Evolutionary conservation across 2,329 filamentous ascomycete genomes (phyloP).

Genomic region (Ceratocystis destructans): DNA sequence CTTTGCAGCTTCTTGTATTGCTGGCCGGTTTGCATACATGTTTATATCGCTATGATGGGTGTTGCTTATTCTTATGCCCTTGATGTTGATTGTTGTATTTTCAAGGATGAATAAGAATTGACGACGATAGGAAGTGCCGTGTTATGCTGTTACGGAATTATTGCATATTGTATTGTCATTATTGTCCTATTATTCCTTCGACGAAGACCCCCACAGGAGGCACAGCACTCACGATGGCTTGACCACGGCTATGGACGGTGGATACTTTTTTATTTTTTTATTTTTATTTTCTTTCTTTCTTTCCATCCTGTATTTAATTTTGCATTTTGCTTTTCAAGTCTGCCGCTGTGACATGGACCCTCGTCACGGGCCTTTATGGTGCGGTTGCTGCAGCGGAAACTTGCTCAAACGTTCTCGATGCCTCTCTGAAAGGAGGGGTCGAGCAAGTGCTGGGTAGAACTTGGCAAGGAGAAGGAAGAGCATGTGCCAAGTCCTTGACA

Average conservation of each 20-base stretch:
- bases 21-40: not conserved
- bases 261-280: not conserved
- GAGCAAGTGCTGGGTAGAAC: too few species aligned
- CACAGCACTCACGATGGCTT: not conserved
- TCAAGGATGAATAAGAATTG: conserved; percentile 4
- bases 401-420: conserved; percentile 23
- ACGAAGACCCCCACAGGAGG: not conserved
- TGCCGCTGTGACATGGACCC: not conserved
- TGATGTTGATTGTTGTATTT: not conserved
- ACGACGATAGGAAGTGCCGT: conserved; percentile 1
- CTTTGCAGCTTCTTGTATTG: not conserved
- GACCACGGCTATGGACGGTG: not conserved
- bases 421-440: not conserved
- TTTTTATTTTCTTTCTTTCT: not conserved
- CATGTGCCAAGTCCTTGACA: not conserved
- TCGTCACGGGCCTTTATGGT: conserved; percentile 2
- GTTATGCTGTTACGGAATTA: not conserved
- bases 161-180: not conserved
- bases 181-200: too few species aligned
- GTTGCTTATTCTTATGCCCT: not conserved
- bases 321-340: too few species aligned
- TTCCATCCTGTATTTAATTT: too few species aligned
- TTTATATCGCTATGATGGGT: not conserved
- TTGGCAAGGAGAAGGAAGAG: not conserved
- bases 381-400: conserved; percentile 19